phyloP scores from a whole-genome alignment of 75 land plant genomes.

The Pinus tabuliformis region DNA sequence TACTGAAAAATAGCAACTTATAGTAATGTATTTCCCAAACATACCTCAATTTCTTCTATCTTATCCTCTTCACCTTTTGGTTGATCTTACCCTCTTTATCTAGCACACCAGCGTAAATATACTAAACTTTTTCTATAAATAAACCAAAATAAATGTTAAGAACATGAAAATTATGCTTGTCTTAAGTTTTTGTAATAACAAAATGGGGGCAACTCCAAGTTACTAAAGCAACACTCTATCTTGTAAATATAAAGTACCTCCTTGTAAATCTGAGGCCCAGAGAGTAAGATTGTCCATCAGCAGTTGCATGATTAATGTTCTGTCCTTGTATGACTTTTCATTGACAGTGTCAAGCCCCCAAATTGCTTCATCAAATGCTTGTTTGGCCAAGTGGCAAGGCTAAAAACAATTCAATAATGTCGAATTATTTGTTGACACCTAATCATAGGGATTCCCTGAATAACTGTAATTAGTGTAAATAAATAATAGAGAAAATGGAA shows the following conservation, averaged over 20 bases:
- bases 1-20: too few relatives aligned
- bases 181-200: not conserved
- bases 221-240: not conserved
- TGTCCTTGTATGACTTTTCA: slow-evolving; percentile 77
- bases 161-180: not conserved
- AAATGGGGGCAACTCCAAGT: not conserved
- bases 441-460: too few relatives aligned
- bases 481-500: too few relatives aligned
- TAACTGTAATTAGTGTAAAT: too few relatives aligned
- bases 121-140: not conserved
- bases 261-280: slow-evolving; percentile 76
- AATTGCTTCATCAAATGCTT: slow-evolving; percentile 84
- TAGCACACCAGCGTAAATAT: not conserved
- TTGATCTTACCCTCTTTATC: slow-evolving; percentile 7
- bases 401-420: not conserved
- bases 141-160: not conserved
- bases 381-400: slow-evolving; percentile 68
- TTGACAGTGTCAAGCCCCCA: slow-evolving; percentile 63
- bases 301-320: slow-evolving; percentile 73
- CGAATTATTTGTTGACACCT: too few relatives aligned
- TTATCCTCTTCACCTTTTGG: slow-evolving; percentile 10
- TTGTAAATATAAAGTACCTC: slow-evolving; percentile 17
- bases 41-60: slow-evolving; percentile 14
- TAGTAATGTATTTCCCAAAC: too few relatives aligned
- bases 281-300: slow-evolving; percentile 70